These are phyloP conservation scores for Candida stauntonica DNA, from an alignment of 805 yeast genomes.

Conservation along the genomic window DNA sequence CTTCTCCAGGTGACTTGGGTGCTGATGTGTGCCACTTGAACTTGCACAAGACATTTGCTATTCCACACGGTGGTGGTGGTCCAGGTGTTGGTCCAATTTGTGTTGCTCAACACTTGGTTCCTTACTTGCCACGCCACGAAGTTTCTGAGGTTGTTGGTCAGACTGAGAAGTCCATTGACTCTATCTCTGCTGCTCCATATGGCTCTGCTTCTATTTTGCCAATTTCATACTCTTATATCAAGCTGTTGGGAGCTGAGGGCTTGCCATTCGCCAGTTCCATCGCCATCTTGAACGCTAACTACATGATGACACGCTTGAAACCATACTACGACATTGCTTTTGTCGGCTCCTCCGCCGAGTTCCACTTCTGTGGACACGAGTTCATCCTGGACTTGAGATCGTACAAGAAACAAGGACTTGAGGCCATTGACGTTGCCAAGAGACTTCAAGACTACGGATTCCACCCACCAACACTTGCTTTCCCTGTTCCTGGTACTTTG, in stretches of 20 bases:
- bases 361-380: conserved; percentile 91
- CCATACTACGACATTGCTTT: conserved; percentile 74
- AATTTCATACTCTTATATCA: conserved; percentile 91
- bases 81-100: conserved; percentile 99
- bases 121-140: conserved; percentile 79
- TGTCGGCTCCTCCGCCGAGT: conserved; percentile 47
- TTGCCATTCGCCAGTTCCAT: conserved; percentile 82
- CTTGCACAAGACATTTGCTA: conserved; percentile 94
- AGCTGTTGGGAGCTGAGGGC: conserved; percentile 84
- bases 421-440: conserved; percentile 95
- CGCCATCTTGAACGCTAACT: conserved; percentile 94
- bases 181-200: conserved; percentile 91
- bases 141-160: conserved; percentile 44
- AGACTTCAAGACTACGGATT: conserved; percentile 97
- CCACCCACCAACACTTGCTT: conserved; percentile 98
- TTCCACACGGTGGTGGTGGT: conserved; percentile 99
- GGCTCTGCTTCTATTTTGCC: conserved; percentile 94
- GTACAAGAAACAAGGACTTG: conserved; percentile 73
- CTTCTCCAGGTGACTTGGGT: conserved; percentile 96
- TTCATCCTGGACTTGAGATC: conserved; percentile 89
- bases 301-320: conserved; percentile 79
- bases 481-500: conserved; percentile 96
- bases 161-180: conserved; percentile 49
- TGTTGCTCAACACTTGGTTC: conserved; percentile 74
- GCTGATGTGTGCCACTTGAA: conserved; percentile 98